Base-by-base conservation (phyloP, 164 flowering plant species). In the Piper longum region DNA sequence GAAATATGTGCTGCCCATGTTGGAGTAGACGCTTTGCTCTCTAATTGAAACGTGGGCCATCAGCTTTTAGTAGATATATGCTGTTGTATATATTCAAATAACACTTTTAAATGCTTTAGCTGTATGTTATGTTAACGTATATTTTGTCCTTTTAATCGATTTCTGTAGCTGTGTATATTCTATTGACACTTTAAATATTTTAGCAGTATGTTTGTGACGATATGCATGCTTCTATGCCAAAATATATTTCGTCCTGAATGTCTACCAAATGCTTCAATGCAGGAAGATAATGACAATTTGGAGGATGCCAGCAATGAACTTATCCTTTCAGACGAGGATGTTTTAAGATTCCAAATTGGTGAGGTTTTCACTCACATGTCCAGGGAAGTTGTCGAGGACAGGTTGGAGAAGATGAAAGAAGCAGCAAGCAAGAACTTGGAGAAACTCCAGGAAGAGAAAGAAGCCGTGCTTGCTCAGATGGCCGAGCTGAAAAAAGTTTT, bases 231-330 rank as follows among this genome's bases (percentile, higher is more conserved):
- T 48, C 1, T 8, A 48, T 48, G 14, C 0, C 14, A 9, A 48
- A 12, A 26, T 9, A 14, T 48, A 9, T 48, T 48, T 48, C 52
- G 14, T 2, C 52, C 7, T 48, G 14, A 9, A 48, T 4, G 4
- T 2, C 14, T 48, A 1, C 9, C 14, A 5, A 9, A 48, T 48
- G 14, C 52, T 48, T 48, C 52, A 14, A 5, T 48, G 16, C 80
- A 92, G 96, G 98, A 92, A 82, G 63, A 81, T 66, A 79, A 78
- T 71, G 98, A 90, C 6, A 93, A 77, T 66, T 75, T 89, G 56
- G 98, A 93, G 79, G 98, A 93, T 78, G 97, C 97, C 12, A 72
- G 96, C 81, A 88, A 90, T 62, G 98, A 93, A 69, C 69, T 93
- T 78, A 93, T 93, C 72, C 87, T 93, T 40, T 79, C 95, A 4